Conservation (phyloP, 1,139 yeast species). For the Magnusiomyces suaveolens region DNA sequence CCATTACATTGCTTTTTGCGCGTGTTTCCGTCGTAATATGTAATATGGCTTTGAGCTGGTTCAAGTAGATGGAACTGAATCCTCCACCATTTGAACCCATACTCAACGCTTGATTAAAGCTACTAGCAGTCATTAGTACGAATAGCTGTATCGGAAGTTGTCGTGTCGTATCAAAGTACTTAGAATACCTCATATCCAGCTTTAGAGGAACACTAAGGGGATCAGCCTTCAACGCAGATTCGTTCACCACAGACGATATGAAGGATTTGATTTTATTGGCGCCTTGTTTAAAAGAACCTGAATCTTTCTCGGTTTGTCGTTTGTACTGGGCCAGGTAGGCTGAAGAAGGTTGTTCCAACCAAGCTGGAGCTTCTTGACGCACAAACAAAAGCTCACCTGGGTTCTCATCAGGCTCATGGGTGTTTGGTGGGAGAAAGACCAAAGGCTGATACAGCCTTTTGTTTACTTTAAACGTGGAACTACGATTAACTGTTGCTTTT, state of each 20-base stretch:
- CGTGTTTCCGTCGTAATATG: slow-evolving; percentile 23
- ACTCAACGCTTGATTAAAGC: background rate
- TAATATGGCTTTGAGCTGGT: slow-evolving; percentile 18
- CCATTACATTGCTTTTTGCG: slow-evolving; percentile 20
- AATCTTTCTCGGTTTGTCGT: background rate
- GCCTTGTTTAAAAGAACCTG: background rate
- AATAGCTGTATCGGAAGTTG: slow-evolving; percentile 23
- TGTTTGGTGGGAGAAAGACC: slow-evolving; percentile 38
- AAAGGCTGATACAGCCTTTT: slow-evolving; percentile 42
- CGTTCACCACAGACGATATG: background rate
- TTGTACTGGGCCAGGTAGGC: background rate
- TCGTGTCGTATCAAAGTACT: slow-evolving; percentile 21
- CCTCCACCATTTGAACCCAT: background rate
- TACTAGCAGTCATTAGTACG: background rate
- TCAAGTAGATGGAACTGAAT: background rate
- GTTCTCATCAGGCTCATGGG: slow-evolving; percentile 26
- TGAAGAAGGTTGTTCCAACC: background rate
- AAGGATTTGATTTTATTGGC: background rate
- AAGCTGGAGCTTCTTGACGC: slow-evolving; percentile 18
- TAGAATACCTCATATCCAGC: slow-evolving; percentile 25
- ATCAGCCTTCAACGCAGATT: background rate
- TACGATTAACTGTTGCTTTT: slow-evolving; percentile 47
- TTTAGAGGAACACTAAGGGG: slow-evolving; percentile 3
- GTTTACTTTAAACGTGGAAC: slow-evolving; percentile 42
- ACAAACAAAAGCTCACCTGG: slow-evolving; percentile 22